Evolutionary conservation across 2,329 filamentous ascomycete species (phyloP), one percentile per base, ranked within the genome.

Genomic region (Botrytis byssoidea): DNA sequence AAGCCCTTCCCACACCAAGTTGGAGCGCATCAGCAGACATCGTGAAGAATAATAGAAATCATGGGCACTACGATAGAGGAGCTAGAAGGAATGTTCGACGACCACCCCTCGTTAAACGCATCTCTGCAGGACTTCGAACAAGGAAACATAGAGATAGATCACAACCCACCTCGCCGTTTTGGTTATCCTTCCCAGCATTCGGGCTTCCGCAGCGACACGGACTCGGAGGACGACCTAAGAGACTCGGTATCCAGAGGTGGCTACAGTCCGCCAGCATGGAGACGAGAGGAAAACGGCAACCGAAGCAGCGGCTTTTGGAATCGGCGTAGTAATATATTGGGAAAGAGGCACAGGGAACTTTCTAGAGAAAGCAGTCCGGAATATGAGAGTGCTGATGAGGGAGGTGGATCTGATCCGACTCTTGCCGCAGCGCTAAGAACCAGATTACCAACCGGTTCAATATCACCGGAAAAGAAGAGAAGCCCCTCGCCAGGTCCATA

Each of bases 261-360:
- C 46, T 92, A 89, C 88, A 90, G 88, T 71, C 90, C 90, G 59
- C 90, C 90, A 3, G 89, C 89, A 20, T 90, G 90, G 85, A 85
- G 88, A 74, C 80, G 82, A 42, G 83, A 83, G 76, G 87, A 85
- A 78, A 81, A 83, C 71, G 82, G 80, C 77, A 78, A 80, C 74
- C 80, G 81, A 75, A 81, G 79, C 76, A 85, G 85, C 75, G 88
- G 87, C 79, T 82, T 81, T 63, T 82, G 80, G 80, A 79, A 78
- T 76, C 90, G 87, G 79, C 85, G 85, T 22, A 65, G 51, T 57
- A 74, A 74, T 89, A 88, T 88, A 84, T 84, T 80, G 80, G 84
- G 75, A 82, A 86, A 79, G 82, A 84, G 78, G 82, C 84, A 68
- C 88, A 90, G 80, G 78, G 83, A 81, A 44, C 44, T 51, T 83